A percentile compares a stretch with the other conserved stretches of the same genome.
Conservation (phyloP, 441 rosid species). For the Capsella rubella region DNA sequence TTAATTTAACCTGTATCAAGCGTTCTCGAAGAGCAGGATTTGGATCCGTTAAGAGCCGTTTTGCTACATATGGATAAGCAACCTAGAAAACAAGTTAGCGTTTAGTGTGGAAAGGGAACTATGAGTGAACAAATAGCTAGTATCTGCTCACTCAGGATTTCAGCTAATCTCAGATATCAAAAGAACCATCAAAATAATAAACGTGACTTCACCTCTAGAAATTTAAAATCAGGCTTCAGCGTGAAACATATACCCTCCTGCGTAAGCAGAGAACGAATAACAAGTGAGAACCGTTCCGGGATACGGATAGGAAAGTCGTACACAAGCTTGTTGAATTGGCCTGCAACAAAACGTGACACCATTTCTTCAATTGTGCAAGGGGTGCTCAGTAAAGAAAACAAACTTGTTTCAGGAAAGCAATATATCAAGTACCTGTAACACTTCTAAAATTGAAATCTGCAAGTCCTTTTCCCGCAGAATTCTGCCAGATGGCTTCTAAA, state of each 20-base stretch:
- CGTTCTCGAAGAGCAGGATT: conserved; percentile 96
- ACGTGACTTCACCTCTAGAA: conserved; percentile 75
- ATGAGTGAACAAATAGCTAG: neutral
- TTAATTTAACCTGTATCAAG: conserved; percentile 75
- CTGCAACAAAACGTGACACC: conserved; percentile 51
- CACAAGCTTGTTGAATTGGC: conserved; percentile 87
- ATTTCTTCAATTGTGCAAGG: conserved; percentile 20
- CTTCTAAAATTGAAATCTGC: conserved; percentile 93
- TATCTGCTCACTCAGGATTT: conserved; percentile 28
- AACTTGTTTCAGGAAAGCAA: conserved; percentile 1
- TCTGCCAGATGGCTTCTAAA: conserved; percentile 98
- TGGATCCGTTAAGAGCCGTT: conserved; percentile 94
- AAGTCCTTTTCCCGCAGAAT: conserved; percentile 89
- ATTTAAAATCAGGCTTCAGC: conserved; percentile 91
- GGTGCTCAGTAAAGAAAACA: conserved; percentile 7
- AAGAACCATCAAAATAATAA: conserved; percentile 16
- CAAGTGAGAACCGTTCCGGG: conserved; percentile 96
- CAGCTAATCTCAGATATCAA: conserved; percentile 3
- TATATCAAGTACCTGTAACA: conserved; percentile 72
- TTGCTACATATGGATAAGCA: conserved; percentile 96
- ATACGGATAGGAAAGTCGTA: conserved; percentile 95
- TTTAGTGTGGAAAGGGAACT: conserved; percentile 29
- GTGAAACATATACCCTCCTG: conserved; percentile 97
- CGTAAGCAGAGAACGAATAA: conserved; percentile 88
- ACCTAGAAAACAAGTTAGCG: conserved; percentile 54